Base-by-base conservation (phyloP, 768 basidiomycete species). In the Pleurotus djamor region DNA sequence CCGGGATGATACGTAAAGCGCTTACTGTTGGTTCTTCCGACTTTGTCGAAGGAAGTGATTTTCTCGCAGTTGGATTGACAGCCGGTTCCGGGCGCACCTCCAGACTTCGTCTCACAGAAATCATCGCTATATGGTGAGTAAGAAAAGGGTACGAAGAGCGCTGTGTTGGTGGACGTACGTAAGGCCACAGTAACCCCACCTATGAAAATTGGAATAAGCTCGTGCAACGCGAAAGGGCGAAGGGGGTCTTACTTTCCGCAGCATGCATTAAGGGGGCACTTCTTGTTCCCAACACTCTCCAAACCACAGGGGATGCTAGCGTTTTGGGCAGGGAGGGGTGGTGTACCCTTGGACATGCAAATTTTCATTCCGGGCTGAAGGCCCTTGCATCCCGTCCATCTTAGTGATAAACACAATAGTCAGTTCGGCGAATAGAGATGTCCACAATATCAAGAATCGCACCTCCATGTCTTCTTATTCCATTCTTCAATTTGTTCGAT, bases 201-300 rank as follows among this genome's bases (percentile, higher is more conserved):
- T 47, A 14, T 16, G 45, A 47, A 47, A 47, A 17, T 7, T n/a
- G 45, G 10, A 16, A 17, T 47, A 7, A 47, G 45, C 45, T n/a
- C 59, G 21, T 45, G 50, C 17, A 33, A 52, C 33, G 45, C 32
- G 59, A 12, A 16, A 16, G 35, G 37, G 47, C 17, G 14, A 47
- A 41, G 38, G n/a, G 38, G 10, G 43, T 34, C 58, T 52, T 47
- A 62, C 61, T 62, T 62, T 12, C 57, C 61, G 32, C 61, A 62
- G 55, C 61, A 62, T 51, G 57, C 61, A 16, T 62, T 62, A 17
- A 62, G 35, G 10, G 52, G 61, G 52, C 61, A 62, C 44, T 47
- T 37, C 48, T 62, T 59, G 51, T 62, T 62, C 8, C 61, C 61
- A 34, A 59, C 58, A 37, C 61, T 62, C 61, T 62, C 61, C 35